Conservation (phyloP, 116 monocot species). For the Phalaenopsis hybrid region DNA sequence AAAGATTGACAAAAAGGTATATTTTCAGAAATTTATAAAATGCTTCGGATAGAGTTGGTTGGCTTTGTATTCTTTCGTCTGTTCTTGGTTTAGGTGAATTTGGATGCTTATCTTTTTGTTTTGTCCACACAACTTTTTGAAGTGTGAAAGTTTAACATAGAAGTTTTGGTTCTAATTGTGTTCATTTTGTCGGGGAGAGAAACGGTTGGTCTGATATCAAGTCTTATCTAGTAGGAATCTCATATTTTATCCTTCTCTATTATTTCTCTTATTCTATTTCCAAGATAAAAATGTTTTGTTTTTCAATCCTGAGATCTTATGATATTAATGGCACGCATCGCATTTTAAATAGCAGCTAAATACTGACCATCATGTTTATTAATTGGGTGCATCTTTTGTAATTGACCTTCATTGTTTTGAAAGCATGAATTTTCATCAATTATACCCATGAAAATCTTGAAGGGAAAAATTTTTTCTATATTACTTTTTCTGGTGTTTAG, state of each 20-base stretch:
- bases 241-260: neutral
- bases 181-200: neutral
- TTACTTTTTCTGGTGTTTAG: neutral
- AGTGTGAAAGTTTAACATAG: no score
- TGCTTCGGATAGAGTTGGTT: neutral
- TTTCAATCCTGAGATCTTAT: neutral
- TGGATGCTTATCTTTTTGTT: neutral
- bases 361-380: neutral
- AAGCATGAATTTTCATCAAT: neutral
- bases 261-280: neutral
- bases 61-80: neutral
- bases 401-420: neutral
- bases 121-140: neutral
- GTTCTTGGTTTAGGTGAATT: neutral
- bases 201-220: neutral
- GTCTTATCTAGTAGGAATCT: neutral
- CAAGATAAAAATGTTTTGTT: neutral
- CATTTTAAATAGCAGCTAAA: neutral
- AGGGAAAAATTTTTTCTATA: neutral
- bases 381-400: neutral
- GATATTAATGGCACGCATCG: neutral
- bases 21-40: neutral
- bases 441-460: neutral
- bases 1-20: constrained; percentile 73
- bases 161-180: neutral